Evolutionary conservation across 2,329 filamentous ascomycete species (phyloP), one percentile per base, ranked within the genome.

Genomic region (Penicillium fuscoglaucum): DNA sequence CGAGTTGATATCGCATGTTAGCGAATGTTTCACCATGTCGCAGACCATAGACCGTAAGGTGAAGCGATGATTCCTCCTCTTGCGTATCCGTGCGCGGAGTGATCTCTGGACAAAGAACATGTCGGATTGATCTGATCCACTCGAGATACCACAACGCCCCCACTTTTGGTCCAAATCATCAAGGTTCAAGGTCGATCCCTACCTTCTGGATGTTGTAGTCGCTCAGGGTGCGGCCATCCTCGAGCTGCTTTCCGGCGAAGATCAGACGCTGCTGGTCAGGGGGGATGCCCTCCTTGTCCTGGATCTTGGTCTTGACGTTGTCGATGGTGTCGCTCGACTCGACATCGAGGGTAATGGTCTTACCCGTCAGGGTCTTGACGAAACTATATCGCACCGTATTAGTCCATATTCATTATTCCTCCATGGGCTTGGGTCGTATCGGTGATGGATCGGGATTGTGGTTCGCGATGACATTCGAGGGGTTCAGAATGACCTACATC

Each of bases 151-250:
- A 41, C 51, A 52, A 46, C 21, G 39, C 53, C 54, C 31, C 53
- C 48, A 51, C 55, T 53, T 47, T 44, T 31, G 47, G 49, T 40
- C 43, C 48, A 58, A 41, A 48, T 58, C 54, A 57, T 29, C 21
- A 29, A 58, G 17, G 46, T 55, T 55, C 48, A 48, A 51, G 44
- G 43, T 52, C 52, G 39, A 55, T 66, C 78, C 86, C 78, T 82
- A 92, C 89, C 90, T 97, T 97, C 86, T 97, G 93, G 83, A 98
- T 97, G 86, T 97, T 97, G 89, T 97, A 97, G 84, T 97, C 93
- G 79, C 88, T 91, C 68, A 97, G 87, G 65, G 93, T 97, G 76
- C 93, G 90, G 82, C 93, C 93, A 84, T 98, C 93, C 87, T 97
- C 93, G 69, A 98, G 90, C 85, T 97, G 93, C 90, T 97, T 97